Evolutionary conservation across 768 basidiomycete genomes (phyloP).

Genomic region (Auriscalpium vulgare): DNA sequence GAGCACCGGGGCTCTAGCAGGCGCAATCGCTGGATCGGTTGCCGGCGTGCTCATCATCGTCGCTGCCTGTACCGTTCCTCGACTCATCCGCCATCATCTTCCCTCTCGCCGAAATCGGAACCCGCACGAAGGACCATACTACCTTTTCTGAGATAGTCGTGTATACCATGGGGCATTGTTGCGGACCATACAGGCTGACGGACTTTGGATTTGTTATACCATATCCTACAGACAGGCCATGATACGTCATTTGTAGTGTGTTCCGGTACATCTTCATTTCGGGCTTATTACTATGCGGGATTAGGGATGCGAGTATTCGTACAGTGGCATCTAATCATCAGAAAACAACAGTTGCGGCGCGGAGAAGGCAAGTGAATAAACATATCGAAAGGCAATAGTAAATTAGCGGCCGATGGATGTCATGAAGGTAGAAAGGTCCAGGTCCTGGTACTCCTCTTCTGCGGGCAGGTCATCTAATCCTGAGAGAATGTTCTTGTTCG

Average conservation of each 20-base stretch:
- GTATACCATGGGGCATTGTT: not conserved
- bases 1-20: slow-evolving; percentile 16
- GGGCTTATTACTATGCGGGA: slow-evolving; percentile 8
- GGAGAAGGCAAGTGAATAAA: slow-evolving; percentile 14
- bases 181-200: not conserved
- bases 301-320: slow-evolving; percentile 13
- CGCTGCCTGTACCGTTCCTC: slow-evolving; percentile 20
- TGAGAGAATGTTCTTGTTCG: slow-evolving; percentile 78
- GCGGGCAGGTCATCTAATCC: slow-evolving; percentile 88
- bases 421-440: slow-evolving; percentile 87
- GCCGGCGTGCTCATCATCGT: slow-evolving; percentile 17
- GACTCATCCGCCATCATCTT: slow-evolving; percentile 14
- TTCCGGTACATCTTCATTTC: slow-evolving; percentile 5
- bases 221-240: not conserved
- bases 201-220: not conserved
- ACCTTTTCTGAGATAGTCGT: slow-evolving; percentile 11
- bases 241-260: not conserved
- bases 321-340: slow-evolving; percentile 8
- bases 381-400: slow-evolving; percentile 18
- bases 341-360: slow-evolving; percentile 5
- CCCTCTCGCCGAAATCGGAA: slow-evolving; percentile 6
- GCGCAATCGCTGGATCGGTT: slow-evolving; percentile 20
- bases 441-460: slow-evolving; percentile 86
- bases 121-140: slow-evolving; percentile 13
- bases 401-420: slow-evolving; percentile 57